These are phyloP conservation scores for Stachybotrys elegans DNA, from an alignment of 2,329 filamentous ascomycete species.

Conservation along the genomic window DNA sequence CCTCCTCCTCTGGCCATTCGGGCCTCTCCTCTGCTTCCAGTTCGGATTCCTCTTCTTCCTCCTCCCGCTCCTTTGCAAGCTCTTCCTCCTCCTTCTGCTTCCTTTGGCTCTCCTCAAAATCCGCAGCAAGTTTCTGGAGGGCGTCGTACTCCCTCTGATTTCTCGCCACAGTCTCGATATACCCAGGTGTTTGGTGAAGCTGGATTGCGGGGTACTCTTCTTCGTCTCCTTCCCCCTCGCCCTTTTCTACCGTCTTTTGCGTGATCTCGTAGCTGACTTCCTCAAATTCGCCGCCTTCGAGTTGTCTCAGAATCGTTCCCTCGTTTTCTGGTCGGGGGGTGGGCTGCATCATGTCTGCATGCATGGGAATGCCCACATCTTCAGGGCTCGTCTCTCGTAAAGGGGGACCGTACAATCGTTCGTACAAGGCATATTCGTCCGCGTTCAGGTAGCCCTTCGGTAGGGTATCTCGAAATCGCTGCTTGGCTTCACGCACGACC, in stretches of 20 bases:
- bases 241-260: constrained; percentile 4
- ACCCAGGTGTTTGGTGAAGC: constrained; percentile 31
- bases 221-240: constrained; percentile 9
- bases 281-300: constrained; percentile 53
- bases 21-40: constrained; percentile 19
- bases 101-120: constrained; percentile 44
- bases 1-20: constrained; percentile 26
- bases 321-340: constrained; percentile 21
- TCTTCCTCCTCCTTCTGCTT: constrained; percentile 24
- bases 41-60: constrained; percentile 24
- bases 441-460: constrained; percentile 65
- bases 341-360: constrained; percentile 28
- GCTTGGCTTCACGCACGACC: constrained; percentile 65
- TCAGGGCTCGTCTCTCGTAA: constrained; percentile 55
- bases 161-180: constrained; percentile 43
- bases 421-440: constrained; percentile 71
- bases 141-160: constrained; percentile 51
- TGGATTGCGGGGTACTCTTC: constrained; percentile 21
- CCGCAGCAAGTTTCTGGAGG: constrained; percentile 51
- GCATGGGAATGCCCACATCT: constrained; percentile 47
- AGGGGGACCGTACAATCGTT: constrained; percentile 75
- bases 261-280: constrained; percentile 49
- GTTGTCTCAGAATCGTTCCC: constrained; percentile 47
- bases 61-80: constrained; percentile 25
- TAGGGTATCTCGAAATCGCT: constrained; percentile 70